phyloP scores from a whole-genome alignment of 768 basidiomycete species.

The Multifurca ochricompacta region DNA sequence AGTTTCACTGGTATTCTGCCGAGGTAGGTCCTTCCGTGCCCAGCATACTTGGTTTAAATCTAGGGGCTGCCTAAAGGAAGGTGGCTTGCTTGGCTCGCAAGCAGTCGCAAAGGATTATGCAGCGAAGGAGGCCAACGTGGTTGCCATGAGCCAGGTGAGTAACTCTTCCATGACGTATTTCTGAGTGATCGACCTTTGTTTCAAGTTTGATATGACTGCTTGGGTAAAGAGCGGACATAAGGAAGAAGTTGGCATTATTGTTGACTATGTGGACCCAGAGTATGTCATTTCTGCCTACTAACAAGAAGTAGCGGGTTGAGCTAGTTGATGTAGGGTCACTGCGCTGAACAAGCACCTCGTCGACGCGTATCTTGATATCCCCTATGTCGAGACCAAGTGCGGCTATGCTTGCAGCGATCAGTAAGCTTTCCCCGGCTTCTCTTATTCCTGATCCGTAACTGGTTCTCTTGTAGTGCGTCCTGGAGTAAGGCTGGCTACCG shows the following conservation, averaged over 20 bases:
- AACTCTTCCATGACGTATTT: not conserved
- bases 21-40: constrained; percentile 40
- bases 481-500: constrained; percentile 85
- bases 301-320: not conserved
- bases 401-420: constrained; percentile 95
- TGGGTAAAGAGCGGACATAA: constrained; percentile 74
- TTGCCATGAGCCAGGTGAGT: constrained; percentile 76
- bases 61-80: constrained; percentile 43
- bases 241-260: constrained; percentile 71
- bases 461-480: constrained; percentile 47
- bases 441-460: constrained; percentile 25
- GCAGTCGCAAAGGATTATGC: constrained; percentile 78
- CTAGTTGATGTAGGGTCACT: constrained; percentile 51
- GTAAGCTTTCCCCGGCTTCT: constrained; percentile 37
- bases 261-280: constrained; percentile 69
- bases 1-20: constrained; percentile 83
- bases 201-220: constrained; percentile 84
- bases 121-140: constrained; percentile 50
- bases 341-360: constrained; percentile 73
- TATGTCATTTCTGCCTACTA: constrained; percentile 26
- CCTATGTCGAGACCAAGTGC: constrained; percentile 82
- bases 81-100: constrained; percentile 82
- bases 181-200: constrained; percentile 7
- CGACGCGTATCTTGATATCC: constrained; percentile 73
- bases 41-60: not conserved